These are phyloP conservation scores for Salvia splendens DNA, from an alignment of 257 asterid species.

Conservation along the genomic window DNA sequence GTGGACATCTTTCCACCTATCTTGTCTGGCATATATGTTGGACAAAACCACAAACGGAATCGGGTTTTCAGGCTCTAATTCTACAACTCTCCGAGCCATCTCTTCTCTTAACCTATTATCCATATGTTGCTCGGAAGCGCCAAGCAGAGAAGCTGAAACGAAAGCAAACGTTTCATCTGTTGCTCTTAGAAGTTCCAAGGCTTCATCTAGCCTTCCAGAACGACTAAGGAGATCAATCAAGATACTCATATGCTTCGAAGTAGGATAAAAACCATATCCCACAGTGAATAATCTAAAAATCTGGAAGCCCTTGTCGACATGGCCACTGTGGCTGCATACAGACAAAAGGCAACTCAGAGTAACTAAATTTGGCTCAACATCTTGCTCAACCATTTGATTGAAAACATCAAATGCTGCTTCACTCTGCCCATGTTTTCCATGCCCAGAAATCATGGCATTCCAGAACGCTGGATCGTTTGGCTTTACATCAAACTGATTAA, in stretches of 20 bases:
- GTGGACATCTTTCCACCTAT: conserved; percentile 73
- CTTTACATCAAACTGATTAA: conserved; percentile 47
- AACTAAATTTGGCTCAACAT: conserved; percentile 63
- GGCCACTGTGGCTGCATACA: conserved; percentile 70
- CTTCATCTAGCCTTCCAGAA: conserved; percentile 69
- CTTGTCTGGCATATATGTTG: conserved; percentile 76
- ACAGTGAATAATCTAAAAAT: conserved; percentile 54
- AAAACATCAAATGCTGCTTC: conserved; percentile 69
- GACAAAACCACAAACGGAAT: conserved; percentile 76
- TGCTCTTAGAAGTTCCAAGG: conserved; percentile 62
- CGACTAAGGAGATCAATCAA: conserved; percentile 80
- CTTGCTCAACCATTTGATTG: conserved; percentile 54
- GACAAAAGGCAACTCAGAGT: conserved; percentile 75
- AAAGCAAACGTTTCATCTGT: conserved; percentile 46
- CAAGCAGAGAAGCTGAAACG: conserved; percentile 65
- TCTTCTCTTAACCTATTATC: conserved; percentile 62
- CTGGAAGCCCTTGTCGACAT: conserved; percentile 60
- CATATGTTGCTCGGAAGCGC: conserved; percentile 60
- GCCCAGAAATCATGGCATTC: conserved; percentile 95
- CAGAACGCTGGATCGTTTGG: conserved; percentile 78
- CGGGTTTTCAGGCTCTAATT: conserved; percentile 70
- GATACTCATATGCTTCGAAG: conserved; percentile 58
- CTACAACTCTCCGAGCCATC: conserved; percentile 56
- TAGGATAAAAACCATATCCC: conserved; percentile 59
- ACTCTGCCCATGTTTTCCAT: conserved; percentile 64